Evolutionary conservation across 805 yeast species (phyloP).

Genomic region (Lipomyces mesembrius): DNA sequence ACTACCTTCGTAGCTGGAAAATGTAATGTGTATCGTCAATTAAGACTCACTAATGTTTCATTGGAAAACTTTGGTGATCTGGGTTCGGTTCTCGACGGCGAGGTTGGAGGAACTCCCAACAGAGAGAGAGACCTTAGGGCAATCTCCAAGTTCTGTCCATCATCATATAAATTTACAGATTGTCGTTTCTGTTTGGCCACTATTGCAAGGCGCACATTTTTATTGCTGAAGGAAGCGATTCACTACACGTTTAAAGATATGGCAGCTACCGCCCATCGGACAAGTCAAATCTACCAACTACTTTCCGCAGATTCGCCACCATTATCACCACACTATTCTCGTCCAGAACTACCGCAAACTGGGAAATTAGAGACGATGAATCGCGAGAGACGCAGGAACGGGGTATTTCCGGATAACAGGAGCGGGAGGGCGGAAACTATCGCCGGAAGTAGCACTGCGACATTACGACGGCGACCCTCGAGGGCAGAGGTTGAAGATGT

Average conservation of each 20-base stretch:
- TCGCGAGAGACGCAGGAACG: neutral
- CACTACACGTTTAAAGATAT: neutral
- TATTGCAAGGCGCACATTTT: neutral
- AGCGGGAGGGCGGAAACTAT: neutral
- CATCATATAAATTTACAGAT: neutral
- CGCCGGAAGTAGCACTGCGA: neutral
- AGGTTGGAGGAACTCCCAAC: neutral
- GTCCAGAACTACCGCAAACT: neutral
- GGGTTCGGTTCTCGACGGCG: neutral
- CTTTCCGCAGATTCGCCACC: conserved; percentile 9
- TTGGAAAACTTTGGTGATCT: neutral
- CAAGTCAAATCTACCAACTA: conserved; percentile 10
- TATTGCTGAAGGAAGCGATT: neutral
- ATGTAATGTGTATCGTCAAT: neutral
- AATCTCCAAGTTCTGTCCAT: neutral
- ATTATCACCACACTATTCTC: neutral
- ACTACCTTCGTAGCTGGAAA: neutral
- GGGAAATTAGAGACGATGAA: neutral
- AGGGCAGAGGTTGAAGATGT: conserved; percentile 1
- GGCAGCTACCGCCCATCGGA: neutral
- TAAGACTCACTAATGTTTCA: neutral
- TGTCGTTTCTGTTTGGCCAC: neutral
- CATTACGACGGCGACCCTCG: neutral
- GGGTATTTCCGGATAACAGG: neutral
- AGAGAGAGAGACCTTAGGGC: too few relatives aligned